Evolutionary conservation across 2,329 filamentous ascomycete species (phyloP).

Genomic region (Dryadomyces quercivorus): DNA sequence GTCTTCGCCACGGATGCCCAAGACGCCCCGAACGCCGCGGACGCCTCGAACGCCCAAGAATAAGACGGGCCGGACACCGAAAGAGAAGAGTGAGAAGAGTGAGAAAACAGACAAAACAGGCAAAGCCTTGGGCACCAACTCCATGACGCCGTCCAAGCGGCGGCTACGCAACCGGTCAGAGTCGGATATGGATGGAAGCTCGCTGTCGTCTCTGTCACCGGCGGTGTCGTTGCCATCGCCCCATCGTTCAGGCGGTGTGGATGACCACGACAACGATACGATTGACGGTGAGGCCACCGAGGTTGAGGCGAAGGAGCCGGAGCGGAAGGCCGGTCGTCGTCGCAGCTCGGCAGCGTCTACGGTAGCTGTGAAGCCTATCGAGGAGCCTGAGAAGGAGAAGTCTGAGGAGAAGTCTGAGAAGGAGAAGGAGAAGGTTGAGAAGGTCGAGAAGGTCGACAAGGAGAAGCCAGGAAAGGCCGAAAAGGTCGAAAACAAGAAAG

Average conservation of each 20-base stretch:
- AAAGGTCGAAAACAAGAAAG: background rate
- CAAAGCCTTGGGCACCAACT: background rate
- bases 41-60: background rate
- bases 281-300: slow-evolving; percentile 3
- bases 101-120: background rate
- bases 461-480: background rate
- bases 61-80: background rate
- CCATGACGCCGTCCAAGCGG: background rate
- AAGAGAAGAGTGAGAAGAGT: background rate
- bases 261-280: slow-evolving; percentile 7
- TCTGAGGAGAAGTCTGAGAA: background rate
- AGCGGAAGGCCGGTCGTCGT: background rate
- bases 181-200: slow-evolving; percentile 13
- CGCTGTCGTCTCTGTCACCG: slow-evolving; percentile 22
- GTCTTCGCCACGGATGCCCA: background rate
- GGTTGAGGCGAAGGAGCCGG: background rate
- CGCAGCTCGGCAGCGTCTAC: background rate
- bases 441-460: background rate
- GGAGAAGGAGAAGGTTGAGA: background rate
- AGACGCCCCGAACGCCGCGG: slow-evolving; percentile 12
- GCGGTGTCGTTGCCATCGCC: slow-evolving; percentile 19
- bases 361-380: background rate
- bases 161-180: slow-evolving; percentile 11
- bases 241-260: background rate
- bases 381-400: background rate